Base-by-base conservation (phyloP, 257 asterid species). In the Echites panduratus region DNA sequence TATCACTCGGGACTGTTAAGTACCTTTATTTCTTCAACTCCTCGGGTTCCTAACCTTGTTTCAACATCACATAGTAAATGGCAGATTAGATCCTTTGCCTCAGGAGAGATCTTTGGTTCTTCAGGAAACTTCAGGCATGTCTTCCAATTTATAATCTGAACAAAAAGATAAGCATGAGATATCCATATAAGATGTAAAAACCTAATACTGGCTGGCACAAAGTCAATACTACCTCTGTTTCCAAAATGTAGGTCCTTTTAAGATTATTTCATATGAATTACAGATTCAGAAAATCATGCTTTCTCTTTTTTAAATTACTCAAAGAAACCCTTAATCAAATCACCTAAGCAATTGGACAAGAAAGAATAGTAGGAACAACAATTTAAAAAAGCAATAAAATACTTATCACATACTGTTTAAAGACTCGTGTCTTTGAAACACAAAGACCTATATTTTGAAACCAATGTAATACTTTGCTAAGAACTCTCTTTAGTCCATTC, bases 1-100 rank as follows among this genome's bases (percentile, higher is more conserved):
- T 68, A 70, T 47, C 19, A 1, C 17, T 9, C 50, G 27, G 62
- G 40, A 56, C 14, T 27, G 54, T 61, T 71, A 44, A 62, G 61
- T 79, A 94, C 99, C 99, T 89, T 94, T 79, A 94, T 89, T 85
- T 94, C 97, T 43, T 94, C 99, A 19, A 88, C 90, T 10, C 99
- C 96, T 79, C 90, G 76, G 22, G 97, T 94, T 76, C 99, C 99
- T 84, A 94, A 81, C 71, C 99, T 91, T 79, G 85, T 81, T 81
- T 91, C 99, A 64, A 91, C 99, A 72, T 94, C 92, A 58, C 99
- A 94, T 77, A 94, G 78, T 83, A 94, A 85, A 79, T 75, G 92
- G 79, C 90, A 88, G 53, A 94, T 94, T 76, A 94, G 85, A 85
- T 94, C 93, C 89, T 85, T 94, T 5, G 97, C 97, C 82, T 88